Base-by-base conservation (phyloP, 1,139 yeast species). In the Sugiyamaella novakii region DNA sequence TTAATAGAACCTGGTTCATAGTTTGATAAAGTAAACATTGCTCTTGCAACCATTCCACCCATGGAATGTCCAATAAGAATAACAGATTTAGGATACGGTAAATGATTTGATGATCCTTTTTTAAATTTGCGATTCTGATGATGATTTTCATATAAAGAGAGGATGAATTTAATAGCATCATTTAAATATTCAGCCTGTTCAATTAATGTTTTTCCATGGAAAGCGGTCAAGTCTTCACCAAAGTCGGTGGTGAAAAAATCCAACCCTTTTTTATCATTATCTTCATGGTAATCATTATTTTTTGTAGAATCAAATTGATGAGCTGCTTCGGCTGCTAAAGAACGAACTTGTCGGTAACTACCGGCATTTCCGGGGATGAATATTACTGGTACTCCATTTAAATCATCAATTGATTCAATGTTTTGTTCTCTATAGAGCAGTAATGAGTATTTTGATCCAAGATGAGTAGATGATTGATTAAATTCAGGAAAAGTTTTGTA, bases 171-270 rank as follows among this genome's bases (percentile, higher is more conserved):
- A 4, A 92, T 74, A 0, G 97, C 98, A 58, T 91, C 97, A 62
- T 94, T 92, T 52, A 87, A 69, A 65, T 86, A 92, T 64, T 87
- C 96, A 0, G 98, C 96, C 68, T 92, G 98, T 64, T 92, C 98
- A 38, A 89, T 70, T 76, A 92, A 75, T 1, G 98, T 88, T 57
- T 91, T 75, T 0, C 99, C 99, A 66, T 91, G 97, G 66, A 92
- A 87, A 0, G 98, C 98, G 1, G 98, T 89, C 59, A 89, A 84
- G 64, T 92, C 98, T 68, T 92, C 98, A 62, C 89, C 88, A 69
- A 92, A 92, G 64, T 92, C 97, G 1, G 95, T 95, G 0, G 95
- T 75, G 64, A 87, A 91, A 64, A 87, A 84, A 63, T 89, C 97
- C 46, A 84, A 69, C 18, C 55, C 55, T 3, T 48, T 37, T 6